These are phyloP conservation scores for Hypholoma sublateritium DNA, from an alignment of 768 basidiomycete genomes.

Conservation along the genomic window DNA sequence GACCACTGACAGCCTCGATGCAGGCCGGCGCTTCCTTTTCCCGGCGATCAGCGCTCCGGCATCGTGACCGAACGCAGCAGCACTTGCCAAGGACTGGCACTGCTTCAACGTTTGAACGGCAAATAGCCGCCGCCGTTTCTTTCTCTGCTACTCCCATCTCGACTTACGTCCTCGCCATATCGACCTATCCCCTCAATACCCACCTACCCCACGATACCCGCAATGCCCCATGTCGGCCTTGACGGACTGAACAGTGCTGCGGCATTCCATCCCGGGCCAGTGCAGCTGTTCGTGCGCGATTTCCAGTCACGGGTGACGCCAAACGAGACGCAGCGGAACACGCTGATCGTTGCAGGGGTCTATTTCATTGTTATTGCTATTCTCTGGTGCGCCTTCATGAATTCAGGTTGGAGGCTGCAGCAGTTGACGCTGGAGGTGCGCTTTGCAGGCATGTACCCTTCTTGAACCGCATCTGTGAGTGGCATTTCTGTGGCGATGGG, in stretches of 20 bases:
- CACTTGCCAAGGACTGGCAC: background rate
- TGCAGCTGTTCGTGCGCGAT: conserved; percentile 35
- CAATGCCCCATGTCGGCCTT: conserved; percentile 22
- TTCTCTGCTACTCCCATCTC: conserved; percentile 2
- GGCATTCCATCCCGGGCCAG: conserved; percentile 12
- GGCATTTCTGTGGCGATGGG: background rate
- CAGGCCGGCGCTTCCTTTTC: too few species aligned
- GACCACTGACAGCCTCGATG: too few species aligned
- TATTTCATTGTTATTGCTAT: conserved; percentile 79
- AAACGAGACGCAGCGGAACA: conserved; percentile 69
- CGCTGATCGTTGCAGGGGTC: conserved; percentile 76
- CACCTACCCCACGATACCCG: background rate
- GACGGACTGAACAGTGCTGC: conserved; percentile 9
- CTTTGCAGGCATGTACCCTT: conserved; percentile 71
- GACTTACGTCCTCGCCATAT: too few species aligned
- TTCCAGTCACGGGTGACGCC: conserved; percentile 53
- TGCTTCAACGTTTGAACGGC: background rate
- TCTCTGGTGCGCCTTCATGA: conserved; percentile 58
- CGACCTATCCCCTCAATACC: background rate
- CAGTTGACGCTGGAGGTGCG: background rate
- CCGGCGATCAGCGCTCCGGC: background rate
- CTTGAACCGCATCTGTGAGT: conserved; percentile 70
- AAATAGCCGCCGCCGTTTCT: background rate
- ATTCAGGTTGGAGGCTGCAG: background rate
- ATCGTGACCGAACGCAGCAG: background rate